Evolutionary conservation across 495 filamentous ascomycete genomes (phyloP).

Genomic region (Apiosordaria backusii): DNA sequence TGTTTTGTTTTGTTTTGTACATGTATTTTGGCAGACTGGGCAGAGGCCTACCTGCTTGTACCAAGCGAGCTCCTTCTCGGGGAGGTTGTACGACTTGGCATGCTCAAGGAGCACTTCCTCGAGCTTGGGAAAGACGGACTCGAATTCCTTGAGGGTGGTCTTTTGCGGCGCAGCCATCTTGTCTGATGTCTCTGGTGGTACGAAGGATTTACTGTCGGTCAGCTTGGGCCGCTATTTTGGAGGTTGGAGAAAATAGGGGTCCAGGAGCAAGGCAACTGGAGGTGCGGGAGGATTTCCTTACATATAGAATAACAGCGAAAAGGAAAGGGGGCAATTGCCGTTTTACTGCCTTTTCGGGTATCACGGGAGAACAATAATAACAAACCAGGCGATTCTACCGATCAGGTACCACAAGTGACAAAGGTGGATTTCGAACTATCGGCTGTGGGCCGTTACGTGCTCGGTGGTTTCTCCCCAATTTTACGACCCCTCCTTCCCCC

Average conservation of each 20-base stretch:
- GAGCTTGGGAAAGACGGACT: conserved; percentile 77
- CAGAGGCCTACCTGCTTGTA: conserved; percentile 64
- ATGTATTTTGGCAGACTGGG: background rate
- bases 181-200: background rate
- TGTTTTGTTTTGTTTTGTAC: conserved; percentile 7
- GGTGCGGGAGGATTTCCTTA: background rate
- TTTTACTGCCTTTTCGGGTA: background rate
- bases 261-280: background rate
- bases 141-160: conserved; percentile 78
- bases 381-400: background rate
- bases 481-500: conserved; percentile 8
- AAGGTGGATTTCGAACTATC: background rate
- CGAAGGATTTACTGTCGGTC: background rate
- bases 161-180: conserved; percentile 52
- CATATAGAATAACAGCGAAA: background rate
- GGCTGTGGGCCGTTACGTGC: background rate
- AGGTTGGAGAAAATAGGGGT: background rate
- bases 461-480: conserved; percentile 3
- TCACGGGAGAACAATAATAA: background rate
- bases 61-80: conserved; percentile 80
- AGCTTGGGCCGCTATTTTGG: conserved; percentile 4
- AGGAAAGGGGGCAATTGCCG: background rate
- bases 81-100: conserved; percentile 74
- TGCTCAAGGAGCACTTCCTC: conserved; percentile 72
- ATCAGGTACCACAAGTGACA: background rate